Evolutionary conservation across 2,329 filamentous ascomycete species (phyloP), one percentile per base, ranked within the genome.

Genomic region (Thelonectria discophora): DNA sequence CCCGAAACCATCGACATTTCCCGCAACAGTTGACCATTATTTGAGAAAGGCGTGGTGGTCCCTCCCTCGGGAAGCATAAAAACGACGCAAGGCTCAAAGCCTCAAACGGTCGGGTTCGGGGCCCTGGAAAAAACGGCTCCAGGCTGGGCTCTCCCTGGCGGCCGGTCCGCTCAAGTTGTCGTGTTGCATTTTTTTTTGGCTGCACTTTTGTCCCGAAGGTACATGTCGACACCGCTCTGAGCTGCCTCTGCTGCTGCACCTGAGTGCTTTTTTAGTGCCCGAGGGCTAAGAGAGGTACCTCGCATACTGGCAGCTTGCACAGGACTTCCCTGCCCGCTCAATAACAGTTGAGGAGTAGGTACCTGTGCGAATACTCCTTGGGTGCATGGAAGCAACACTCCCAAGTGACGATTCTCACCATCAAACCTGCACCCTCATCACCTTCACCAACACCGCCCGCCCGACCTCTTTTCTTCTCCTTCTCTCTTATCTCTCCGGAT

Each of bases 141-240:
- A n/a, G n/a, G n/a, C n/a, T n/a, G n/a, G n/a, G n/a, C n/a, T n/a
- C n/a, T n/a, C n/a, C n/a, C n/a, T n/a, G n/a, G n/a, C 68, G 68
- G 69, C 69, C 42, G 12, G 34, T 37, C 34, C 34, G 34, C 15
- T 15, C 12, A 4, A 37, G 46, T 53, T 56, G 57, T 53, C 39
- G 49, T 55, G 49, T 52, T 57, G 62, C 63, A 47, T 24, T 24
- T 12, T 46, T 46, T 9, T 30, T 30, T 3, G 27, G 18, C 27
- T 32, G 34, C 30, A 24, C 32, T 30, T 53, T 57, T 27, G 9
- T 17, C 21, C 32, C 20, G n/a, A 48, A 20, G 39, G 39, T 20
- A 17, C 21, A 24, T 24, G 6, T 24, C 21, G 21, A 24, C 21
- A 6, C 21, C 21, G 3, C 6, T 24, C 21, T 24, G n/a, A n/a